Evolutionary conservation across 176 grass and related monocot species (phyloP).

Genomic region (Eleusine indica): DNA sequence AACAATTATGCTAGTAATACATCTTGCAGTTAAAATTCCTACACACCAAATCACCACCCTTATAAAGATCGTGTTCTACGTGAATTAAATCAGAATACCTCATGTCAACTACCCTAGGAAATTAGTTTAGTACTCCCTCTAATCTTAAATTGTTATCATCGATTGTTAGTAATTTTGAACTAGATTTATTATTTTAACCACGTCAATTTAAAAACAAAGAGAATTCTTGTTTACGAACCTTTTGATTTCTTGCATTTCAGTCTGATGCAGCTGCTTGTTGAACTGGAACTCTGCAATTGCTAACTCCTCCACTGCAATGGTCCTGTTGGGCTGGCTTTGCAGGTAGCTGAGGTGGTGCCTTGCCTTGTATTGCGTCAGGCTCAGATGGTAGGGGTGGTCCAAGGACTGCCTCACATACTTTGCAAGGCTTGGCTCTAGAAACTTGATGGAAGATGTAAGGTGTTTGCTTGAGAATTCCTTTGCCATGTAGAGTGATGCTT

Average conservation of each 20-base stretch:
- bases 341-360: conserved; percentile 55
- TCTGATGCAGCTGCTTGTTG: conserved; percentile 54
- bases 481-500: conserved; percentile 50
- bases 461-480: conserved; percentile 58
- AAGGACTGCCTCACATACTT: conserved; percentile 48
- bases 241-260: conserved; percentile 46
- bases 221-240: background rate
- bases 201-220: too few relatives aligned
- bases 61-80: too few relatives aligned
- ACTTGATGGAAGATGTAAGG: conserved; percentile 18
- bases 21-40: too few relatives aligned
- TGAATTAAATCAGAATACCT: too few relatives aligned
- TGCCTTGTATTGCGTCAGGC: conserved; percentile 55
- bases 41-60: too few relatives aligned
- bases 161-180: too few relatives aligned
- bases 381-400: conserved; percentile 66
- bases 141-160: too few relatives aligned
- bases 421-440: conserved; percentile 30
- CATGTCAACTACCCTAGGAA: too few relatives aligned
- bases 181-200: too few relatives aligned
- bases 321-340: background rate
- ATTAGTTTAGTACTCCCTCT: too few relatives aligned
- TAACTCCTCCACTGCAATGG: conserved; percentile 44
- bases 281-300: conserved; percentile 45
- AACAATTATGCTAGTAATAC: too few relatives aligned